Percentiles rank a stretch among this genome's conserved stretches.
These are phyloP conservation scores for Exobasidium rhododendri DNA, from an alignment of 1,284 basidiomycete genomes.

Conservation along the genomic window DNA sequence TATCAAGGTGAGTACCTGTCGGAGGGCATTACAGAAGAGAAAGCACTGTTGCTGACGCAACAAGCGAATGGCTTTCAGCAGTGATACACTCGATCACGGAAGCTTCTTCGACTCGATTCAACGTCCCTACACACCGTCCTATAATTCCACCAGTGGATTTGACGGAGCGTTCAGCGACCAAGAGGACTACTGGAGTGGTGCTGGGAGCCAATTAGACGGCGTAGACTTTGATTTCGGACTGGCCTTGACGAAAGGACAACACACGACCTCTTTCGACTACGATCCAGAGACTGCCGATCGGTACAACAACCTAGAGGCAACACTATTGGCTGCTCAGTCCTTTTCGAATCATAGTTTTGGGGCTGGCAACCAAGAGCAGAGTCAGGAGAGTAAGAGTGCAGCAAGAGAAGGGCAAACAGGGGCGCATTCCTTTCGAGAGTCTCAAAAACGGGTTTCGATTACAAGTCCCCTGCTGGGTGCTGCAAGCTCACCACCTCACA, in stretches of 20 bases:
- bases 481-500: slow-evolving; percentile 1
- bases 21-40: not conserved
- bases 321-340: slow-evolving; percentile 2
- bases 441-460: not conserved
- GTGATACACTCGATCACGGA: slow-evolving; percentile 1
- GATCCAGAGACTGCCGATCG: slow-evolving; percentile 12
- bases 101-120: slow-evolving; percentile 3
- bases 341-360: not conserved
- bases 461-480: slow-evolving; percentile 9
- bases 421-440: not conserved
- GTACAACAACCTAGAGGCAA: slow-evolving; percentile 5
- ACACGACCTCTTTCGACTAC: slow-evolving; percentile 6
- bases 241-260: not conserved
- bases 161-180: slow-evolving; percentile 5
- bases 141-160: slow-evolving; percentile 5
- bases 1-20: slow-evolving; percentile 2
- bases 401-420: not conserved
- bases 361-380: not conserved
- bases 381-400: not conserved
- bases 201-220: not conserved
- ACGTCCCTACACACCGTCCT: slow-evolving; percentile 11
- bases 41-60: not conserved
- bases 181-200: not conserved
- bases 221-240: not conserved
- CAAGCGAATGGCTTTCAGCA: not conserved